A percentile compares a stretch with the other conserved stretches of the same genome.
These are phyloP conservation scores for Lyophyllum shimeji DNA, from an alignment of 768 basidiomycete species.

Conservation along the genomic window DNA sequence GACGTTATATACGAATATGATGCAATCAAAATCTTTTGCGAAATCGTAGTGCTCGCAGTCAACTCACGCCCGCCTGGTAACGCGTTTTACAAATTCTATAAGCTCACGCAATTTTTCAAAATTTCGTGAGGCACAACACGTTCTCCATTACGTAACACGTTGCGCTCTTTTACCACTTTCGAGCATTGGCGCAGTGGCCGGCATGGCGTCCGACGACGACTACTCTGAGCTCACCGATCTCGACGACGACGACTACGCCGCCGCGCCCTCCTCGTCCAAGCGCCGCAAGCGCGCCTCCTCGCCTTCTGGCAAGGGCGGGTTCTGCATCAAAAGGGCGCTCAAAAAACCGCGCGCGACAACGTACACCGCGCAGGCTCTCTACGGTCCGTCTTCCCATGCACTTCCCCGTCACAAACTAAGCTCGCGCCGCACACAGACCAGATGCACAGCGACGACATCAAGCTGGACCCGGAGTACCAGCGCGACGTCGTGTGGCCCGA, in stretches of 20 bases:
- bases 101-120: too few relatives aligned
- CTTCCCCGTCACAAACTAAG: not conserved
- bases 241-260: slow-evolving; percentile 20
- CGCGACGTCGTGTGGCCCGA: slow-evolving; percentile 83
- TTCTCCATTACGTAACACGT: too few relatives aligned
- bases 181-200: not conserved
- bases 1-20: too few relatives aligned
- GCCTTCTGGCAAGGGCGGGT: slow-evolving; percentile 15
- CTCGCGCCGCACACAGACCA: slow-evolving; percentile 47
- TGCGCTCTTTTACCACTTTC: too few relatives aligned
- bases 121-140: too few relatives aligned
- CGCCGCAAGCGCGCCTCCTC: not conserved
- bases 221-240: slow-evolving; percentile 34
- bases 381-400: slow-evolving; percentile 37
- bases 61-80: too few relatives aligned
- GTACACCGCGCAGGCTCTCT: slow-evolving; percentile 61
- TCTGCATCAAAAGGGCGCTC: slow-evolving; percentile 43
- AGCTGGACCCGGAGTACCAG: slow-evolving; percentile 78
- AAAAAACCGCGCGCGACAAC: slow-evolving; percentile 60
- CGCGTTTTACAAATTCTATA: too few relatives aligned
- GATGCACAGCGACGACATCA: slow-evolving; percentile 59
- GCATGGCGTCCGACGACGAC: slow-evolving; percentile 24
- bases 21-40: too few relatives aligned
- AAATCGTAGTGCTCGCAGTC: too few relatives aligned
- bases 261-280: not conserved